Base-by-base conservation (phyloP, 2,329 filamentous ascomycete genomes). In the Trichoderma sp. region DNA sequence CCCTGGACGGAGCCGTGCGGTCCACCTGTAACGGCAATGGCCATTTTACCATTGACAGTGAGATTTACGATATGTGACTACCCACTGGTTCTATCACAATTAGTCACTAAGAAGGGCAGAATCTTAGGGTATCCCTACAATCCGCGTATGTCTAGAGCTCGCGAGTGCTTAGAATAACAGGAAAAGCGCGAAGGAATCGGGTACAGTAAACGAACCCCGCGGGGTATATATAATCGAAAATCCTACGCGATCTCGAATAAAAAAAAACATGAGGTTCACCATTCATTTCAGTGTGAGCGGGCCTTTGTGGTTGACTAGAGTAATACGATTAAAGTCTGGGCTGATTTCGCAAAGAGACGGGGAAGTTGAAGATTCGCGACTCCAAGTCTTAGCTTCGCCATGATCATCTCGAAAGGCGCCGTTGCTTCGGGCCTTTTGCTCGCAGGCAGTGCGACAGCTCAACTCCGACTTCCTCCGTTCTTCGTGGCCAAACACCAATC, bases 191-290 rank as follows among this genome's bases (percentile, higher is more conserved):
- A 50, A n/a, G 29, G 3, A 29, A 52, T 29, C 64, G 64, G 64
- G 64, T 58, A 66, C 64, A n/a, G 64, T 58, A 66, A 17, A 52
- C 52, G 64, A 32, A 56, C 61, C 61, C 61, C 61, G 50, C 50
- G 5, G n/a, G n/a, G 5, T 5, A 12, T 5, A 34, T 7, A 13
- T 22, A 22, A 42, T 60, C 7, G 19, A 32, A 10, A 34, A 45
- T 42, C 25, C 32, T 6, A 29, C 45, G 32, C 34, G 19, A 32
- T 29, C 22, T 64, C 17, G 8, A n/a, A 25, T 25, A n/a, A 54
- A 8, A 6, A 34, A 10, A 25, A 1, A 17, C 1, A 39, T 54
- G 15, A 9, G 5, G 13, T 37, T 53, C 17, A 42, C 22, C n/a
- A 2, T 54, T 48, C 5, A n/a, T 29, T 22, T 22, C 10, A 10